phyloP scores from a whole-genome alignment of 306 rosid species.

The Hippophae tibetana region DNA sequence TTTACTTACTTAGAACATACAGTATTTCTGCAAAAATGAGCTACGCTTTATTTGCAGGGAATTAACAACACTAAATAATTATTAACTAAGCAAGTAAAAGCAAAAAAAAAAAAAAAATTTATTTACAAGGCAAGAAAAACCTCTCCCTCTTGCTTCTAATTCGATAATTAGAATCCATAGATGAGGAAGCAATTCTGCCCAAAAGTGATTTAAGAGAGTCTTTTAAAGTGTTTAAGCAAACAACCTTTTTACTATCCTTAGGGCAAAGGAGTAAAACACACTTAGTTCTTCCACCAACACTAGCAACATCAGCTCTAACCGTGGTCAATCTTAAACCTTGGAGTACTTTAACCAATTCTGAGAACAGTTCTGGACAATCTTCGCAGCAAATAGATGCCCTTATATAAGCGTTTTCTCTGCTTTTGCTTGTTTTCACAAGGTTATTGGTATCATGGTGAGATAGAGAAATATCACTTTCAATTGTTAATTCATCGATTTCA shows the following conservation, averaged over 20 bases:
- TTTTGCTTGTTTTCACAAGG: constrained; percentile 18
- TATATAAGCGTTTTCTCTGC: constrained; percentile 22
- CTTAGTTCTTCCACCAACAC: constrained; percentile 80
- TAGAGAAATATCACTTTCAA: constrained; percentile 38
- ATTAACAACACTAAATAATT: too few relatives aligned
- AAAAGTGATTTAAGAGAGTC: constrained; percentile 67
- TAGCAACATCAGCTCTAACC: constrained; percentile 70
- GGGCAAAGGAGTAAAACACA: constrained; percentile 66
- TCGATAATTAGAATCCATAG: constrained; percentile 40
- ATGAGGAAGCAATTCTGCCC: constrained; percentile 45
- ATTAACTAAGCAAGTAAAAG: too few relatives aligned
- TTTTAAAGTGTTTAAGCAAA: constrained; percentile 55
- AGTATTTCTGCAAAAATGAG: too few relatives aligned
- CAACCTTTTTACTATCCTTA: constrained; percentile 38
- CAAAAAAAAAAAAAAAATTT: too few relatives aligned
- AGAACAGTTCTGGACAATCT: constrained; percentile 72
- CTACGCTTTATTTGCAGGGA: too few relatives aligned
- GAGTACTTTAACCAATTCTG: constrained; percentile 76
- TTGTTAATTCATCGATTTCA: constrained; percentile 66
- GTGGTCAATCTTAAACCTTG: constrained; percentile 57
- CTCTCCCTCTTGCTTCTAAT: constrained; percentile 92
- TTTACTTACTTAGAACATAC: too few relatives aligned
- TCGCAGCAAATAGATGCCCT: constrained; percentile 88
- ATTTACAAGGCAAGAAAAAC: constrained; percentile 64
- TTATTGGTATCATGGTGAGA: background rate